Evolutionary conservation across 1,284 basidiomycete species (phyloP).

Genomic region (Fomes fomentarius): DNA sequence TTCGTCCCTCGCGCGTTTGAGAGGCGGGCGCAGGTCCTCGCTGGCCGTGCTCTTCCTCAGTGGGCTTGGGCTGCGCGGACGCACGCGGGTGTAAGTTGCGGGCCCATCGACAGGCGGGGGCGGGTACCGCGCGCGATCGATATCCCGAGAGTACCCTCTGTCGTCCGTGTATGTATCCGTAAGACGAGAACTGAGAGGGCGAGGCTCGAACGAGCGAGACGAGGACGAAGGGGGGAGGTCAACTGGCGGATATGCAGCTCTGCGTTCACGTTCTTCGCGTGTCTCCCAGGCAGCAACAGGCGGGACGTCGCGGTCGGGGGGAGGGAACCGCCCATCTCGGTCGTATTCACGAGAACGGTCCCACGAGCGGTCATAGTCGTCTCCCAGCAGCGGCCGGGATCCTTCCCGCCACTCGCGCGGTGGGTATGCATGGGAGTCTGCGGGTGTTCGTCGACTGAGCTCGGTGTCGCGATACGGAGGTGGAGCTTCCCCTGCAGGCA

Average conservation of each 20-base stretch:
- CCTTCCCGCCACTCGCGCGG: slow-evolving; percentile 32
- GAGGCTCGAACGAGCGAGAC: slow-evolving; percentile 28
- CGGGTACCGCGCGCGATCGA: slow-evolving; percentile 31
- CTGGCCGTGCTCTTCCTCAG: slow-evolving; percentile 20
- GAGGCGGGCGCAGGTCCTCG: slow-evolving; percentile 35
- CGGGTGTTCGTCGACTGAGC: slow-evolving; percentile 13
- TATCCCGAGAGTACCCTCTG: slow-evolving; percentile 22
- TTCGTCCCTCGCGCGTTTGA: slow-evolving; percentile 38
- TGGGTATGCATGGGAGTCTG: slow-evolving; percentile 24
- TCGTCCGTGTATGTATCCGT: slow-evolving; percentile 30
- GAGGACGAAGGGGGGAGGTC: slow-evolving; percentile 16
- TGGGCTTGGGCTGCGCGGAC: slow-evolving; percentile 36
- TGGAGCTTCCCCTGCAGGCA: slow-evolving; percentile 25
- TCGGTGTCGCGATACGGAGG: slow-evolving; percentile 21
- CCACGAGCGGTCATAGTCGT: slow-evolving; percentile 28
- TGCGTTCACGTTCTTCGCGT: slow-evolving; percentile 35
- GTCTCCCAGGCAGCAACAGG: slow-evolving; percentile 34
- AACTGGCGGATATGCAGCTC: slow-evolving; percentile 26
- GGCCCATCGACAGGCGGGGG: slow-evolving; percentile 16
- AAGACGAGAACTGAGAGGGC: slow-evolving; percentile 34
- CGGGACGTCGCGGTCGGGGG: slow-evolving; percentile 27
- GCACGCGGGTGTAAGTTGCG: slow-evolving; percentile 31
- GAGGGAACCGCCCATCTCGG: slow-evolving; percentile 4
- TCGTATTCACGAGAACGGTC: slow-evolving; percentile 30
- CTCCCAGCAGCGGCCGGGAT: slow-evolving; percentile 24